Evolutionary conservation across 192 early-diverging fungal species (phyloP), one percentile per base, ranked within the genome.

Genomic region (Pilaira anomala): DNA sequence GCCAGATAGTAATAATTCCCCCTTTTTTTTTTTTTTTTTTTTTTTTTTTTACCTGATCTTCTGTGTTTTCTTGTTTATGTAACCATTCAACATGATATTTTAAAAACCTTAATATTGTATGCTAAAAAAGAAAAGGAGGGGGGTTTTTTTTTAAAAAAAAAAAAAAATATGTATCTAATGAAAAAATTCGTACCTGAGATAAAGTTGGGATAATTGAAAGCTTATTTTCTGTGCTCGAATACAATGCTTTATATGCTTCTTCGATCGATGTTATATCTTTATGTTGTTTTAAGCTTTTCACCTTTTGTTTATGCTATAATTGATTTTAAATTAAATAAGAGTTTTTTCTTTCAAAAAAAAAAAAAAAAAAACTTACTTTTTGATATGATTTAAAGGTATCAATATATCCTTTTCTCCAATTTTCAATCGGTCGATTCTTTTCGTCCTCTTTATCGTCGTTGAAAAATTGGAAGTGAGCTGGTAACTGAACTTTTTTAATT

Each of bases 21-120:
- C n/a, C n/a, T n/a, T n/a, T n/a, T n/a, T 19, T 16, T 6, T 16
- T 13, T 18, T 21, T 16, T 48, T 16, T 1, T n/a, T 13, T 14
- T 2, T 21, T 51, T 36, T 19, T 25, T 13, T 30, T 52, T 52
- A 52, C 62, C 25, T 63, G 48, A 11, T 42, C 6, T 26, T 63
- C 62, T 21, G 24, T 18, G 22, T 25, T 41, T 6, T 53, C 62
- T 11, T 22, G 11, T 21, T 48, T 51, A 9, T 36, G 6, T 28
- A 63, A 7, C 62, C 62, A 63, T 41, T 63, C 33, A 16, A 33
- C 52, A 63, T 50, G 30, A 7, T 52, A 53, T 12, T 25, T 36
- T 12, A 63, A 29, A n/a, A 52, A 7, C 14, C 16, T 50, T 18
- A 63, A 39, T 50, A 63, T 63, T 4, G 48, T 49, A 21, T 49